Base-by-base conservation (phyloP, 208 protist species). In the Angomonas deanei region DNA sequence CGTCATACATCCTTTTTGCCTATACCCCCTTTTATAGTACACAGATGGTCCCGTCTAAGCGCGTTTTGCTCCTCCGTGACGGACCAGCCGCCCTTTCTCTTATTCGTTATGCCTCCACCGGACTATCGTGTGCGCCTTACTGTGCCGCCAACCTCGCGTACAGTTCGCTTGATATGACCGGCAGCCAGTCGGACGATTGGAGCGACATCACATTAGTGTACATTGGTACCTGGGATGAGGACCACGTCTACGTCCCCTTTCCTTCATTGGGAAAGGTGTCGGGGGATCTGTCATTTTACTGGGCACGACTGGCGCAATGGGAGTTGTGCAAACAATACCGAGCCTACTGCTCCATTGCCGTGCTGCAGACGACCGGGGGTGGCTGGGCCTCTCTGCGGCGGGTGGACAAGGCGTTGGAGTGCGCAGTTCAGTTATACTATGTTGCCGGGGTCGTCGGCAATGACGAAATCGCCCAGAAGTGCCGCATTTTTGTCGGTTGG, bases 361-460 rank as follows among this genome's bases (percentile, higher is more conserved):
- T 77, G 52, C 61, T 89, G 28, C 76, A 84, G 57, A 89, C 82
- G 1, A 55, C 89, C 15, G 86, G 86, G 36, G 86, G 86, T 17
- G 86, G 86, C 0, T 92, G 86, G 82, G 86, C 86, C 0, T 89
- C 86, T 23, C 67, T 92, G 58, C 76, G 77, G 21, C 72, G 76
- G 19, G 74, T 80, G 2, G 70, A 86, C 34, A 72, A 69, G 59
- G 84, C 86, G 21, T 58, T 92, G 46, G 26, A 56, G 17, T 92
- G 76, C 38, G 72, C 86, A 10, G 32, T 82, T 28, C 64, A 75
- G 68, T 68, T 92, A 48, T 70, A 80, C 38, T 6, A 66, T 39
- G 56, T 75, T 2, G 80, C 86, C 0, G 3, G 32, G 26, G 55
- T 69, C 2, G 34, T 89, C 15, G 27, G 61, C 33, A 78, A 89